phyloP scores from a whole-genome alignment of 371 early-diverging fungal genomes.

The Mucor plumbeus region DNA sequence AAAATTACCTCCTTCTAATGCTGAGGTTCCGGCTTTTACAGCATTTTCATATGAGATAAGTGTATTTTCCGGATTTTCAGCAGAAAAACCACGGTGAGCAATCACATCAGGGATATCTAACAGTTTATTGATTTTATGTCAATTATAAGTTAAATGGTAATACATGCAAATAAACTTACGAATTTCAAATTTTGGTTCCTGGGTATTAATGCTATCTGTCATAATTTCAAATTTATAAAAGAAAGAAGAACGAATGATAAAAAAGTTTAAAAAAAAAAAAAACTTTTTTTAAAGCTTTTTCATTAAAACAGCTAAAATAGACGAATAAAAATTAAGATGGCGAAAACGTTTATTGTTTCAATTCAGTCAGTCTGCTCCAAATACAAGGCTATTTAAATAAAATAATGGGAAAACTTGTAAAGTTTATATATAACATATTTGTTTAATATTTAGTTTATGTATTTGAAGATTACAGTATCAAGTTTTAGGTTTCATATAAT shows the following conservation, averaged over 20 bases:
- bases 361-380: background rate
- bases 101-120: slow-evolving; percentile 45
- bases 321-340: background rate
- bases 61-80: slow-evolving; percentile 71
- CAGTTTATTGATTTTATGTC: background rate
- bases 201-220: slow-evolving; percentile 1
- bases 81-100: slow-evolving; percentile 62
- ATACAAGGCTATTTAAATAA: background rate
- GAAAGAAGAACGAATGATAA: background rate
- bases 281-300: background rate
- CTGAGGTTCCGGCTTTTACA: slow-evolving; percentile 60
- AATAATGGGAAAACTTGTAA: background rate
- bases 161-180: background rate
- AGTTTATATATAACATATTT: background rate
- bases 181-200: slow-evolving; percentile 3
- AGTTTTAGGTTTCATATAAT: too few relatives aligned
- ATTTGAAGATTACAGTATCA: too few relatives aligned
- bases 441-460: background rate
- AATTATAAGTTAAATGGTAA: background rate
- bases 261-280: background rate
- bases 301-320: background rate
- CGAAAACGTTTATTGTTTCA: background rate
- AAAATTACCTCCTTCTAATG: slow-evolving; percentile 63
- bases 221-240: background rate
- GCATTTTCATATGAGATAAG: slow-evolving; percentile 62